Evolutionary conservation across 1,284 basidiomycete species (phyloP).

Genomic region (Ceratobasidium sp.): DNA sequence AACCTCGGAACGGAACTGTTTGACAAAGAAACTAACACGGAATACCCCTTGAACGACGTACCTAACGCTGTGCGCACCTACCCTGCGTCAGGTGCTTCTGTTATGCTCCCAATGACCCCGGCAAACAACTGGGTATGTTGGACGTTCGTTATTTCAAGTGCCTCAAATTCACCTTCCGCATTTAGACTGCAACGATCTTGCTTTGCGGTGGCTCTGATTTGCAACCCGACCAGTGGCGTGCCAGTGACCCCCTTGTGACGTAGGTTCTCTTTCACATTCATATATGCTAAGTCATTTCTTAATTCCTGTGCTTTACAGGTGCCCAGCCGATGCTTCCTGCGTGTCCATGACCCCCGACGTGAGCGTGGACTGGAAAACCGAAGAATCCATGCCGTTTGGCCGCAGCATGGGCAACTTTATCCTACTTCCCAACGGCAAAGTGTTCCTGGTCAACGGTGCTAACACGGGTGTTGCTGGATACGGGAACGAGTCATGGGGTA

Average conservation of each 20-base stretch:
- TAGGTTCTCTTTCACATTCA: slow-evolving; percentile 11
- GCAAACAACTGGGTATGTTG: slow-evolving; percentile 78
- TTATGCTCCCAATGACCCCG: slow-evolving; percentile 92
- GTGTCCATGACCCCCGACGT: slow-evolving; percentile 77
- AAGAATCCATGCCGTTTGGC: slow-evolving; percentile 77
- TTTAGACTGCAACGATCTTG: slow-evolving; percentile 78
- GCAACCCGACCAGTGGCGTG: slow-evolving; percentile 64
- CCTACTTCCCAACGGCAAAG: slow-evolving; percentile 56
- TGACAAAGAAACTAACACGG: slow-evolving; percentile 64
- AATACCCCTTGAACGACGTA: slow-evolving; percentile 62
- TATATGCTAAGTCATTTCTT: slow-evolving; percentile 18
- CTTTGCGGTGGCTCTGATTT: slow-evolving; percentile 90
- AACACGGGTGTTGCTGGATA: slow-evolving; percentile 53
- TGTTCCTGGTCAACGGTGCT: slow-evolving; percentile 57
- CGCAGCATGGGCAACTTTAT: slow-evolving; percentile 60
- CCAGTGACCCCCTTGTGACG: slow-evolving; percentile 56
- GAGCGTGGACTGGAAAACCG: slow-evolving; percentile 65
- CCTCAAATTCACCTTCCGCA: not conserved
- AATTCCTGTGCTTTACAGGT: slow-evolving; percentile 49
- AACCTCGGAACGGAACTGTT: slow-evolving; percentile 77
- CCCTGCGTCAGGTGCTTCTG: slow-evolving; percentile 90
- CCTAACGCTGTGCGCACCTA: slow-evolving; percentile 81
- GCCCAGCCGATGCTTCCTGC: slow-evolving; percentile 60
- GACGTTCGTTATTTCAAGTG: not conserved
- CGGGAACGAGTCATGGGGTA: slow-evolving; percentile 57